Evolutionary conservation across 2,329 filamentous ascomycete species (phyloP).

Genomic region (Colletotrichum noveboracense): DNA sequence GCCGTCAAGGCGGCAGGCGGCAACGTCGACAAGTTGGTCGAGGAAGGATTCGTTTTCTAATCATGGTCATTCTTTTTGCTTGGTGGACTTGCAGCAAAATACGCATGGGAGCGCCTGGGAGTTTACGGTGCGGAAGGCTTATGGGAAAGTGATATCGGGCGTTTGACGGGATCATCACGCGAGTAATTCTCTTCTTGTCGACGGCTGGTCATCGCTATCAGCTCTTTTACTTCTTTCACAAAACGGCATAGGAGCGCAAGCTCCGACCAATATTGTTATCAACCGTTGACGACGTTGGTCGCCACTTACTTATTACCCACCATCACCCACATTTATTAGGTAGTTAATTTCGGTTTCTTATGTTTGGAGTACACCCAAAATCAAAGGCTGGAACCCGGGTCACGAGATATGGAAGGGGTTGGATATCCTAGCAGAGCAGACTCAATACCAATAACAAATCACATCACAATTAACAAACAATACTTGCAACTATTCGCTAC

Average conservation of each 20-base stretch:
- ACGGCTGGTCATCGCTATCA: not conserved
- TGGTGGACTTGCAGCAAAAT: not conserved
- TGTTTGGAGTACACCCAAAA: slow-evolving; percentile 3
- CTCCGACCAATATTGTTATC: not conserved
- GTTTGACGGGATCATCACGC: slow-evolving; percentile 1
- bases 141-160: not conserved
- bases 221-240: not conserved
- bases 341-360: slow-evolving; percentile 11
- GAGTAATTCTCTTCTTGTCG: not conserved
- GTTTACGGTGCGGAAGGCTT: not conserved
- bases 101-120: slow-evolving; percentile 2
- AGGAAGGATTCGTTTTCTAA: slow-evolving; percentile 54
- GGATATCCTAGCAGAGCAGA: slow-evolving; percentile 14
- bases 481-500: not conserved
- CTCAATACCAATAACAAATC: slow-evolving; percentile 5
- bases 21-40: slow-evolving; percentile 60
- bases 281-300: not conserved
- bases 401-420: slow-evolving; percentile 7
- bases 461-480: not conserved
- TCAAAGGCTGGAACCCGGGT: slow-evolving; percentile 13
- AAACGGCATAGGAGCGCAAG: slow-evolving; percentile 1
- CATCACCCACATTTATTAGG: not conserved
- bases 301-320: not conserved
- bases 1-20: slow-evolving; percentile 75
- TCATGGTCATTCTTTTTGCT: not conserved